Evolutionary conservation across 2,329 filamentous ascomycete species (phyloP), one percentile per base, ranked within the genome.

Genomic region (Pseudogymnoascus sp.): DNA sequence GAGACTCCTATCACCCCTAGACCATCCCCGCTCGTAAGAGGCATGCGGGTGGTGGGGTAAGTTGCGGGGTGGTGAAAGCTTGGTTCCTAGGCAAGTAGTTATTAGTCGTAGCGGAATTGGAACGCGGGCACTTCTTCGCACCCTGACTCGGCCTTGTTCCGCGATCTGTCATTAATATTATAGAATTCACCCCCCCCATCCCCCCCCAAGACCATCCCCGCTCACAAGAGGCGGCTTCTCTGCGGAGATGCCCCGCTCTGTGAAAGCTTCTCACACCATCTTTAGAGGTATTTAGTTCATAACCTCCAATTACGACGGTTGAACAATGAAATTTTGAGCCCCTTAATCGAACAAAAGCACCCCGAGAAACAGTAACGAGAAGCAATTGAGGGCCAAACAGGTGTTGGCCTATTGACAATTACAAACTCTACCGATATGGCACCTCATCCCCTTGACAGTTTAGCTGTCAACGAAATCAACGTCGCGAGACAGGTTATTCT

Each of bases 401-500:
- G 36, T 6, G 36, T n/a, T n/a, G 5, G 36, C 4, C 36, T 2
- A 37, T n/a, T 37, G 36, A 37, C 12, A 37, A 37, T 37, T 37
- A n/a, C 12, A 14, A 14, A n/a, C 12, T 37, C 12, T n/a, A 68
- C 62, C 74, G 63, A 12, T 68, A 62, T 9, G 75, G 66, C 53
- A 74, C 75, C 74, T 38, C 81, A 83, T 67, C 81, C 81, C 12
- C 76, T 82, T 63, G 75, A 77, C 61, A 77, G 75, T 60, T 74
- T 83, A 42, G 76, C 72, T 12, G 64, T 78, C 46, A 72, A 77
- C 21, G 81, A 83, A 69, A 77, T 77, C n/a, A 71, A 78, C 77
- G 62, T 84, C 80, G 81, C 84, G 80, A 2, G 76, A 72, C 38
- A 78, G 76, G 71, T 79, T 16, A 71, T 83, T 60, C 68, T 78